A percentile compares a stretch with the other conserved stretches of the same genome.
Conservation (phyloP, 495 filamentous ascomycete genomes). For the Aspergillus heteromorphus region DNA sequence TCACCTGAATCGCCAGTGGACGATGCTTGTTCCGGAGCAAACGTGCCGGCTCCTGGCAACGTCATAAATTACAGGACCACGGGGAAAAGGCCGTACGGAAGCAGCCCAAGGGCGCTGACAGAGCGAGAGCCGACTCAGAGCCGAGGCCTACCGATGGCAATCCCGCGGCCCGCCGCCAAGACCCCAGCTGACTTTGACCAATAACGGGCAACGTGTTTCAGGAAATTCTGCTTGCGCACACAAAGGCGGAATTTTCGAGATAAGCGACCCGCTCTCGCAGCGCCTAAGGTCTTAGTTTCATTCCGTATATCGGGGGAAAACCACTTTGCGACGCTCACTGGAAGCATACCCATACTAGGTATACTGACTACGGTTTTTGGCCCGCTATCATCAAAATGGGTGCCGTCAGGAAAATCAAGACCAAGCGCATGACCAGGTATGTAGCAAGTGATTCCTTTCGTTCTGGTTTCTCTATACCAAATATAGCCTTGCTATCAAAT, state of each 20-base stretch:
- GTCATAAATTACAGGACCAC: constrained; percentile 37
- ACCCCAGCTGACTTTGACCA: constrained; percentile 25
- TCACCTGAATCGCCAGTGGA: constrained; percentile 16
- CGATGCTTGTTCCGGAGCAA: constrained; percentile 18
- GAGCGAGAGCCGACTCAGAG: constrained; percentile 31
- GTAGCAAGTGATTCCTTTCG: no score
- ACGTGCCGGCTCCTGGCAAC: constrained; percentile 31
- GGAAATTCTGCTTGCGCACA: constrained; percentile 21
- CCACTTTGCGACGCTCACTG: constrained; percentile 22
- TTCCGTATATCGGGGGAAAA: constrained; percentile 43
- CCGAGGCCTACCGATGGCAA: constrained; percentile 60
- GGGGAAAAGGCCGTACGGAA: constrained; percentile 17
- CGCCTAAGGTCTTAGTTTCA: constrained; percentile 20
- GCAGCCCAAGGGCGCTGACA: constrained; percentile 20
- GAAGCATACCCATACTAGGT: no score
- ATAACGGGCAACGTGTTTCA: constrained; percentile 28
- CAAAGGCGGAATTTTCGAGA: constrained; percentile 29
- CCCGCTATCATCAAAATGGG: constrained; percentile 44
- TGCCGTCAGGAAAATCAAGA: constrained; percentile 50
- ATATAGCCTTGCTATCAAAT: not conserved
- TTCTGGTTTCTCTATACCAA: not conserved
- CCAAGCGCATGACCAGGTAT: constrained; percentile 56
- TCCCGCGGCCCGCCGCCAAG: constrained; percentile 46
- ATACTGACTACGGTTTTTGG: constrained; percentile 11
- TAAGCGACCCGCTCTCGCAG: constrained; percentile 27